Percentiles rank a stretch among this genome's conserved stretches.
phyloP scores from a whole-genome alignment of 495 filamentous ascomycete species.

The Penicillium crystallinum region DNA sequence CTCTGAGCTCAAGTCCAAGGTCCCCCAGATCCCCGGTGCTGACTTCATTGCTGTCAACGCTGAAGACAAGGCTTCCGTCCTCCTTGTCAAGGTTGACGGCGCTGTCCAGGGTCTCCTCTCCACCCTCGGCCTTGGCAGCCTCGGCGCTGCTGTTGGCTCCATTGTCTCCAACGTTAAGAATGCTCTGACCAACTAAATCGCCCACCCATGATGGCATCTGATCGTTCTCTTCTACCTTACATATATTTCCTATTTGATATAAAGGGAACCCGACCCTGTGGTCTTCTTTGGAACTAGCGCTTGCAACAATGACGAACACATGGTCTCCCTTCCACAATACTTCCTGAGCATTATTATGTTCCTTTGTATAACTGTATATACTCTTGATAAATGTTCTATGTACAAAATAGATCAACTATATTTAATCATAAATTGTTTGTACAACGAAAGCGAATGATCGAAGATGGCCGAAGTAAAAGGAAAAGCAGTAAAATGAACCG shows the following conservation, averaged over 20 bases:
- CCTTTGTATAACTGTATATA: slow-evolving; percentile 18
- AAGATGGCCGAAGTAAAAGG: neutral
- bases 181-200: slow-evolving; percentile 12
- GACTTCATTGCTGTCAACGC: slow-evolving; percentile 18
- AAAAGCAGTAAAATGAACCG: neutral
- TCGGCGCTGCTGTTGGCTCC: slow-evolving; percentile 13
- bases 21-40: slow-evolving; percentile 6
- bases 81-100: slow-evolving; percentile 21
- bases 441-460: too few species aligned
- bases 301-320: slow-evolving; percentile 18
- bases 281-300: slow-evolving; percentile 9
- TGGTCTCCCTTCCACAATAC: slow-evolving; percentile 14
- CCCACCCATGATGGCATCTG: slow-evolving; percentile 13
- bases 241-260: slow-evolving; percentile 11
- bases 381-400: neutral
- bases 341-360: slow-evolving; percentile 6
- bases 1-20: slow-evolving; percentile 9
- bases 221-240: slow-evolving; percentile 19
- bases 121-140: slow-evolving; percentile 17
- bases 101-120: slow-evolving; percentile 15
- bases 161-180: slow-evolving; percentile 8
- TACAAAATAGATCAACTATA: neutral
- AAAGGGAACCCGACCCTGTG: slow-evolving; percentile 3
- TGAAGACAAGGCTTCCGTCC: slow-evolving; percentile 13
- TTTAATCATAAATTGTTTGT: neutral